phyloP scores from a whole-genome alignment of 441 rosid genomes.

The Croton setiger region DNA sequence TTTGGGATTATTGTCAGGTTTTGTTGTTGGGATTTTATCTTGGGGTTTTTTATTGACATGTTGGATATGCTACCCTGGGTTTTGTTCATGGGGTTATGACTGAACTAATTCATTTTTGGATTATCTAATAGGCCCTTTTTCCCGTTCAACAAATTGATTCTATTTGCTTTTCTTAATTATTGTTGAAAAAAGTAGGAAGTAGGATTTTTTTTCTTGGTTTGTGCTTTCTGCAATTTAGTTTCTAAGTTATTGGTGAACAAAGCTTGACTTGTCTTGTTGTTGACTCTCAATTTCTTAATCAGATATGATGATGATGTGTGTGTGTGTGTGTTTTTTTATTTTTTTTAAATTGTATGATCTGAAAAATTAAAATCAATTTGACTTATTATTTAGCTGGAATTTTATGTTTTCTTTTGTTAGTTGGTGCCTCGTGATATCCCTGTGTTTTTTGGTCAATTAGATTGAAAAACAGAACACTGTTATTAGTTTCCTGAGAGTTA shows the following conservation, averaged over 20 bases:
- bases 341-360: not conserved
- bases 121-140: not conserved
- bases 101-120: slow-evolving; percentile 4
- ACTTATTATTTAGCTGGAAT: not conserved
- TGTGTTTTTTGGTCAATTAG: not conserved
- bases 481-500: not conserved
- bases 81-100: slow-evolving; percentile 14
- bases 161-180: not conserved
- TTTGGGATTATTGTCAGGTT: slow-evolving; percentile 12
- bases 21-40: slow-evolving; percentile 12
- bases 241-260: not conserved
- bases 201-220: not conserved
- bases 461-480: not conserved
- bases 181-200: not conserved
- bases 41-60: not conserved
- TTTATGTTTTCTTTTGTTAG: not conserved
- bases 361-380: not conserved
- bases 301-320: not conserved
- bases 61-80: slow-evolving; percentile 3
- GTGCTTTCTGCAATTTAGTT: slow-evolving; percentile 1
- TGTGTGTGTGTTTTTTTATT: too few species aligned
- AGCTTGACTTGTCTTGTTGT: not conserved
- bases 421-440: not conserved
- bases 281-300: not conserved
- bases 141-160: not conserved